Evolutionary conservation across 495 filamentous ascomycete species (phyloP).

Genomic region (Neohortaea acidophila): DNA sequence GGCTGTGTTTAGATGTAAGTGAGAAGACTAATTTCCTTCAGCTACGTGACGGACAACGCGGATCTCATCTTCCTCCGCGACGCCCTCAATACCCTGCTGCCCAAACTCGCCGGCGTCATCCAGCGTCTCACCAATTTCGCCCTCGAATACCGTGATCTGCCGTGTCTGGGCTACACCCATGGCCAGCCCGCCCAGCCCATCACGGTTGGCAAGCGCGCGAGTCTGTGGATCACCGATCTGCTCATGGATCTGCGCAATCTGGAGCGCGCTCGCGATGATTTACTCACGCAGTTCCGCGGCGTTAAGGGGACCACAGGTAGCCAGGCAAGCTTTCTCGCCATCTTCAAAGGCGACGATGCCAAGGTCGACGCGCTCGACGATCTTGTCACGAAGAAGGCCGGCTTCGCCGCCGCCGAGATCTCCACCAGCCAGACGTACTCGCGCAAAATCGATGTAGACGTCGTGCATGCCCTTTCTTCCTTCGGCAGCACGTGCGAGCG

Average conservation of each 20-base stretch:
- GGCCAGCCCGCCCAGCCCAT: conserved; percentile 58
- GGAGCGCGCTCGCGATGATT: conserved; percentile 52
- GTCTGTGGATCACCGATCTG: conserved; percentile 78
- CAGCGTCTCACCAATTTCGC: conserved; percentile 67
- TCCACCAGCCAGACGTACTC: conserved; percentile 71
- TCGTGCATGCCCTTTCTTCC: conserved; percentile 64
- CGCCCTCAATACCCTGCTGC: conserved; percentile 58
- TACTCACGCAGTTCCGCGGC: conserved; percentile 58
- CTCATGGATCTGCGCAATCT: conserved; percentile 75
- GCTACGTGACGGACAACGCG: conserved; percentile 57
- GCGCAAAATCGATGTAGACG: conserved; percentile 68
- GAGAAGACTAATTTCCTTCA: no score
- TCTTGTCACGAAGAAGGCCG: conserved; percentile 69
- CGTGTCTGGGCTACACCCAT: conserved; percentile 71
- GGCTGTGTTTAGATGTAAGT: no score
- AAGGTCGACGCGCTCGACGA: conserved; percentile 64
- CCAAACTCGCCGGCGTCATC: conserved; percentile 75
- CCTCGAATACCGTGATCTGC: conserved; percentile 52
- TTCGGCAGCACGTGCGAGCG: conserved; percentile 72
- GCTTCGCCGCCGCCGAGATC: conserved; percentile 57
- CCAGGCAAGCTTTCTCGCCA: conserved; percentile 64
- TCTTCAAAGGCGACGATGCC: conserved; percentile 63
- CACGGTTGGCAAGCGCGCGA: conserved; percentile 68
- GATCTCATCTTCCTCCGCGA: conserved; percentile 74
- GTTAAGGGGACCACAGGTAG: conserved; percentile 67